phyloP scores from a whole-genome alignment of 768 basidiomycete species.

The Tulasnella sp. region DNA sequence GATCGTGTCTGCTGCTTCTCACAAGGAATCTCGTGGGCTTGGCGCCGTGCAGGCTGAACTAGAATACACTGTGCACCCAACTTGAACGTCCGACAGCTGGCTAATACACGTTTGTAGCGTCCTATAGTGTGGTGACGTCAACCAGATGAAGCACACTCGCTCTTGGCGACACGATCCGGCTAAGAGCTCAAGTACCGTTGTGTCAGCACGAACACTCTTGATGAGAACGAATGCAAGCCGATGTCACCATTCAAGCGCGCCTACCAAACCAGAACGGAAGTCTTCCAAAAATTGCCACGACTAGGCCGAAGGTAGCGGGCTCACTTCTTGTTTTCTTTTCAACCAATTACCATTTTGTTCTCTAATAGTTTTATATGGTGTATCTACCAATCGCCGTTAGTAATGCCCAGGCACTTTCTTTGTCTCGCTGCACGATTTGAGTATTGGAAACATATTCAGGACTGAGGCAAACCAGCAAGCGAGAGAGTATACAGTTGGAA shows the following conservation, averaged over 20 bases:
- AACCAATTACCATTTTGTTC: background rate
- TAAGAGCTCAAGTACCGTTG: conserved; percentile 82
- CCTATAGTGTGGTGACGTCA: conserved; percentile 80
- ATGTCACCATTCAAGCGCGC: conserved; percentile 98
- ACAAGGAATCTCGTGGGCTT: conserved; percentile 98
- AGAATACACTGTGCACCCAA: conserved; percentile 57
- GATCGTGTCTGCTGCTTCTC: conserved; percentile 87
- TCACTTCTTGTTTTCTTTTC: background rate
- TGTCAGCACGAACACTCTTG: conserved; percentile 85
- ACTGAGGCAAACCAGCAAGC: background rate
- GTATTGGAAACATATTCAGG: background rate
- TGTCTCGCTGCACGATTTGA: background rate
- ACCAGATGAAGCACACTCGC: conserved; percentile 88
- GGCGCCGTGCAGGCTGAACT: conserved; percentile 96
- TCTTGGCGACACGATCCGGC: conserved; percentile 83
- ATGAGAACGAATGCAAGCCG: conserved; percentile 94
- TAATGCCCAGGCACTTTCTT: conserved; percentile 1
- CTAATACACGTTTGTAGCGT: background rate
- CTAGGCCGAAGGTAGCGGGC: background rate
- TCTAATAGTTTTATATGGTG: background rate
- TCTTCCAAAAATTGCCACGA: background rate
- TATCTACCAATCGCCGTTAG: conserved; percentile 10
- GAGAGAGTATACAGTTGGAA: background rate
- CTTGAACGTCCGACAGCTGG: conserved; percentile 1
- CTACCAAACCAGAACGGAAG: conserved; percentile 53